phyloP scores from a whole-genome alignment of 129 eudicot genomes.

The Kitagawia praeruptora region DNA sequence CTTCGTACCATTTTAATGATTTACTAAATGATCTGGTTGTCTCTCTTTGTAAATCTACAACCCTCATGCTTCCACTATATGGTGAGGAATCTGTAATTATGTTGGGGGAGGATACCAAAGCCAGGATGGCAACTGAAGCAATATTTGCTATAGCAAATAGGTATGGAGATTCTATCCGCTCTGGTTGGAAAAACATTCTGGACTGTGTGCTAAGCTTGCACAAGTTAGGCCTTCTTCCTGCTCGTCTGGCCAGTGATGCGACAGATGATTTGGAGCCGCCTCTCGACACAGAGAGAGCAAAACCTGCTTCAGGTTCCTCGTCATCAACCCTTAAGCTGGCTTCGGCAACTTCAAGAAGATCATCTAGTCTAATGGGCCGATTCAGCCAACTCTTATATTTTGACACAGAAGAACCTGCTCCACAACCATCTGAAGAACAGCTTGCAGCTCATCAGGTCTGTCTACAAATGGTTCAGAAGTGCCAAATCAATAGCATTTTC shows the following conservation, averaged over 20 bases:
- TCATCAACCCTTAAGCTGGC: conserved; percentile 56
- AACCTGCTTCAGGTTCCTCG: conserved; percentile 48
- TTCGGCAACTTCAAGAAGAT: conserved; percentile 62
- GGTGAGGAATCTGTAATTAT: conserved; percentile 74
- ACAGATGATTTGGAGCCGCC: conserved; percentile 74
- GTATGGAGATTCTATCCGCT: conserved; percentile 69
- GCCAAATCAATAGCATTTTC: conserved; percentile 79
- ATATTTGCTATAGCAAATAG: conserved; percentile 73
- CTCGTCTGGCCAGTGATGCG: conserved; percentile 87
- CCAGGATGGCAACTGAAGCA: conserved; percentile 76
- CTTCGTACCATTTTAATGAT: conserved; percentile 77
- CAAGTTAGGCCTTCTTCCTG: conserved; percentile 88
- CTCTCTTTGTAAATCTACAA: conserved; percentile 77
- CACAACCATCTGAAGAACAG: conserved; percentile 80
- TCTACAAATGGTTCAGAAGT: conserved; percentile 71
- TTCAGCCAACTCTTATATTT: conserved; percentile 83
- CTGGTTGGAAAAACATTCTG: conserved; percentile 82
- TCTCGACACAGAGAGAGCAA: conserved; percentile 56
- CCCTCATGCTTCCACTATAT: conserved; percentile 60
- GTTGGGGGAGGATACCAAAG: conserved; percentile 76
- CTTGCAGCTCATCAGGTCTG: conserved; percentile 89
- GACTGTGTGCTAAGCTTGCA: conserved; percentile 74
- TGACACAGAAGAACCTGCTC: conserved; percentile 75
- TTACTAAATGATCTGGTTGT: conserved; percentile 81
- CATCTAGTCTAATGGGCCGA: conserved; percentile 86